Evolutionary conservation across 106 monocot species (phyloP), one percentile per base, ranked within the genome.

Genomic region (Agapanthus africanus): DNA sequence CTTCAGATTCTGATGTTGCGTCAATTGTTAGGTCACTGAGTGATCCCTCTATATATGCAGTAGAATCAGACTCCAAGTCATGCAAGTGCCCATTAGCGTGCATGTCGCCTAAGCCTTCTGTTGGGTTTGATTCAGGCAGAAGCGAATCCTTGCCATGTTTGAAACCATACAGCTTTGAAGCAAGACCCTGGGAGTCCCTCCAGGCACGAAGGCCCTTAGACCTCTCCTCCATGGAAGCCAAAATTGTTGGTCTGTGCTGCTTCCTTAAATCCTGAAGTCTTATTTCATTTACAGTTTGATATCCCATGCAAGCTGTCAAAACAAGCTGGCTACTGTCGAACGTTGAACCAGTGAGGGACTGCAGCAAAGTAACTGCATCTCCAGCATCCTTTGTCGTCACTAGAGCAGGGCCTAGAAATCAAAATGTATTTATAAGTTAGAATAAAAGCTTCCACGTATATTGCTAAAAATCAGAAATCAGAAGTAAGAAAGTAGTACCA

Each of bases 271-370:
- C 87, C 60, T 73, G 72, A 37, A 97, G 79, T 70, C 64, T 92
- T 51, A 22, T 31, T 77, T 97, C 97, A 82, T 69, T 82, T 37
- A 97, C 84, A 77, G 70, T 64, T 81, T 91, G 91, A 77, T 89
- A 92, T 21, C 92, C 97, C 92, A 97, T 89, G 70, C 87, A 97
- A 57, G 97, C 97, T 44, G 92, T 87, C 68, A 97, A 70, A 35
- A 97, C 92, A 63, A 97, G 92, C 66, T 97, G 97, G 63, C 97
- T 97, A 54, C 91, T 92, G 66, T 97, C 97, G 74, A 97, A 97
- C 51, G 97, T 97, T 49, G 97, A 97, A 66, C 97, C 92, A 77
- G 92, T 76, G 68, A 97, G 84, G 21, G 97, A 89, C 71, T 97
- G 97, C 66, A 97, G 73, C 63, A 97, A 73, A 23, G 91, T 92